Conservation (phyloP, 2,329 filamentous ascomycete species). For the Aspergillus sp. region DNA sequence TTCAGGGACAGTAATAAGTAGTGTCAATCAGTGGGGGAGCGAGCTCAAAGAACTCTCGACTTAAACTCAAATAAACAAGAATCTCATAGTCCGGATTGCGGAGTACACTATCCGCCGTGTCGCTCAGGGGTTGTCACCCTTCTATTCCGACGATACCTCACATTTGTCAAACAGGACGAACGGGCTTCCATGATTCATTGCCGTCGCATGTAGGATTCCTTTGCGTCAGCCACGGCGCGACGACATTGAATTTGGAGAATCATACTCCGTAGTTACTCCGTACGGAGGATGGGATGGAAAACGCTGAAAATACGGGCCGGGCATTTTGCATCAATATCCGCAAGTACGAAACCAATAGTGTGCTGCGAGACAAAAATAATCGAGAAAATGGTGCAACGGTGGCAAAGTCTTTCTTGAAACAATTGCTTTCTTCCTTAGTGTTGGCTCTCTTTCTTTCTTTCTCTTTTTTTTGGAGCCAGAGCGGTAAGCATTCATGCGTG, state of each 20-base stretch:
- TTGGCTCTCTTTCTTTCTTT: not conserved
- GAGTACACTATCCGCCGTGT: not conserved
- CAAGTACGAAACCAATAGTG: slow-evolving; percentile 13
- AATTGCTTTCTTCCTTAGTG: not conserved
- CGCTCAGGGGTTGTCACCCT: not conserved
- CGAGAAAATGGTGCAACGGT: not conserved
- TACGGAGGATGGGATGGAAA: not conserved
- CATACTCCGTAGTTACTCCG: not conserved
- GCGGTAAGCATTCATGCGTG: not conserved
- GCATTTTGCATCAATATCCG: slow-evolving; percentile 6
- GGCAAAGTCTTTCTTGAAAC: not conserved
- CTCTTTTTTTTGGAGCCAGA: not conserved
- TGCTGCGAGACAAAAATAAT: slow-evolving; percentile 14
- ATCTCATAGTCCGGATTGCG: not conserved
- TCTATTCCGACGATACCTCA: not conserved
- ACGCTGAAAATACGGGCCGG: slow-evolving; percentile 2
- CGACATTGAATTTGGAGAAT: not conserved
- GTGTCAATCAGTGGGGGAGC: slow-evolving; percentile 1
- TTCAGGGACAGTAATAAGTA: not conserved
- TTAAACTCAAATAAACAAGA: not conserved
- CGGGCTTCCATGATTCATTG: not conserved
- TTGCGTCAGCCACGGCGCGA: not conserved
- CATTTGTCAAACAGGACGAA: not conserved
- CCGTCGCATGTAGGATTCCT: not conserved
- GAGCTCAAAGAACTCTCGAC: not conserved